Evolutionary conservation across 176 grass and related monocot species (phyloP).

Genomic region (Oryza rufipogon): DNA sequence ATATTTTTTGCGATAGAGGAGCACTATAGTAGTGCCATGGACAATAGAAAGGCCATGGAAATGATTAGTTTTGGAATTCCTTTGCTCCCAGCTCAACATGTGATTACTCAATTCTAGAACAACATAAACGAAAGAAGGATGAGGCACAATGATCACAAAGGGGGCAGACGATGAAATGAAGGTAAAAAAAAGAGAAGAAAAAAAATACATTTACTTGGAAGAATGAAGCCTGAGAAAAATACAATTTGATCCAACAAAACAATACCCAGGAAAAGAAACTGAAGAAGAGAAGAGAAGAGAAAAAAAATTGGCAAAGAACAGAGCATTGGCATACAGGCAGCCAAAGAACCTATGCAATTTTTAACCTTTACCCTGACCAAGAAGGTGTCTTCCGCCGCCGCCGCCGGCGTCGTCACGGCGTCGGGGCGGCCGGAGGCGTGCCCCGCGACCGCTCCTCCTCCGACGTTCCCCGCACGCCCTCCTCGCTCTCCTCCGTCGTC

Average conservation of each 20-base stretch:
- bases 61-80: conserved; percentile 21
- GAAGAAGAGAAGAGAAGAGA: background rate
- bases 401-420: conserved; percentile 42
- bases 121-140: background rate
- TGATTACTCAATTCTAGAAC: background rate
- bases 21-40: background rate
- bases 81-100: conserved; percentile 19
- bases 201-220: conserved; percentile 65
- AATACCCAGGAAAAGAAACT: conserved; percentile 17
- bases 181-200: conserved; percentile 18
- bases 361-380: conserved; percentile 25
- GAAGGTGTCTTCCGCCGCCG: background rate
- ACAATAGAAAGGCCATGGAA: background rate
- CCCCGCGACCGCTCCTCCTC: conserved; percentile 63
- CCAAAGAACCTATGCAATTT: conserved; percentile 51
- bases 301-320: conserved; percentile 24
- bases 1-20: too few species aligned
- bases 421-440: conserved; percentile 65
- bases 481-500: conserved; percentile 65
- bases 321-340: conserved; percentile 30
- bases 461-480: conserved; percentile 51
- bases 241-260: conserved; percentile 54
- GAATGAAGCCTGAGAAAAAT: conserved; percentile 53
- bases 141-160: background rate
- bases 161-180: background rate